Evolutionary conservation across 75 land plant species (phyloP).

Genomic region (Isoetes taiwanensis): DNA sequence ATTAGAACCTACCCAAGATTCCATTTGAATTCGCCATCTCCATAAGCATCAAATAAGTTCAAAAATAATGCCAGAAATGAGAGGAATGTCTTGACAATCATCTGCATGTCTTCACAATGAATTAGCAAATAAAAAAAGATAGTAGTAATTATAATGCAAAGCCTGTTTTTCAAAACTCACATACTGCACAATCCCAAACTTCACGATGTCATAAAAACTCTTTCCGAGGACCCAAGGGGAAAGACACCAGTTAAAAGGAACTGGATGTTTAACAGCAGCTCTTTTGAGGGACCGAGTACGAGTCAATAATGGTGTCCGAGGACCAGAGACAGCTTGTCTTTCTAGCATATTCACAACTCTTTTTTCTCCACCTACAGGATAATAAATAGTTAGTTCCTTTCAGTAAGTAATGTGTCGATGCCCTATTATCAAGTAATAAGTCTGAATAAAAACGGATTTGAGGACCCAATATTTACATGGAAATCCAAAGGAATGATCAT

Average conservation of each 20-base stretch:
- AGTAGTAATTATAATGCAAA: neutral
- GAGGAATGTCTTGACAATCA: conserved; percentile 66
- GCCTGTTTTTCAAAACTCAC: conserved; percentile 26
- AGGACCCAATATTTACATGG: neutral
- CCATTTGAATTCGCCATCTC: conserved; percentile 78
- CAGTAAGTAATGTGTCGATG: too few species aligned
- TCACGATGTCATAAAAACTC: conserved; percentile 61
- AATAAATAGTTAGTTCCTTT: neutral
- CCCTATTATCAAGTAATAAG: neutral
- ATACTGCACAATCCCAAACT: conserved; percentile 80
- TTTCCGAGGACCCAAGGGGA: conserved; percentile 54
- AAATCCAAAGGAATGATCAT: neutral
- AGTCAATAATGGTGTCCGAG: conserved; percentile 42
- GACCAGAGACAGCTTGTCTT: conserved; percentile 17
- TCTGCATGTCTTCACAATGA: conserved; percentile 26
- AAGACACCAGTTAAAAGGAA: conserved; percentile 47
- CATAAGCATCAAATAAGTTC: conserved; percentile 55
- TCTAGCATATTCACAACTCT: conserved; percentile 56
- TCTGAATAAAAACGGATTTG: neutral
- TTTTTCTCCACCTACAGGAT: conserved; percentile 55
- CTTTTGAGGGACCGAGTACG: conserved; percentile 18
- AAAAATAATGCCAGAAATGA: conserved; percentile 54
- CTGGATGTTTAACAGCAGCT: conserved; percentile 52
- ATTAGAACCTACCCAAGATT: conserved; percentile 57
- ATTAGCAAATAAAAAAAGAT: neutral